Base-by-base conservation (phyloP, 2,329 filamentous ascomycete genomes). In the Calonectria ilicicola region DNA sequence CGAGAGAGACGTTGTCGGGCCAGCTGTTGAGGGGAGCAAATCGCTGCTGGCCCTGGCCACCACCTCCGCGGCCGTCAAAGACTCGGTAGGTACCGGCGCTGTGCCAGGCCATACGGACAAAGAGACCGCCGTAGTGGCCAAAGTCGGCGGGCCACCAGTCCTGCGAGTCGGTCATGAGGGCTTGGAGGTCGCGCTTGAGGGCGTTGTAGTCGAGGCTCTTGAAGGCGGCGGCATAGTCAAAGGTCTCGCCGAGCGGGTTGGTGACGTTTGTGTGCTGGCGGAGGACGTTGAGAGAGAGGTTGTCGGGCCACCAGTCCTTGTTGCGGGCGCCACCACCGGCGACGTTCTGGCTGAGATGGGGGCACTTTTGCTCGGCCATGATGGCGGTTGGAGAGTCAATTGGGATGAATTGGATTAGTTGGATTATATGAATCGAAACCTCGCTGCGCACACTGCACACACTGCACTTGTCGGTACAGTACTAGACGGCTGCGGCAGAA, bases 91-190 rank as follows among this genome's bases (percentile, higher is more conserved):
- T 96, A 73, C 94, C 94, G 58, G 93, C 90, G 76, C 91, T 91
- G 88, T 95, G 94, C 94, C 94, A 96, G 73, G 93, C 92, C 92
- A 95, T 91, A 72, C 94, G 93, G 82, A 96, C 89, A 84, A 96
- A 95, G 46, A 95, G 89, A 84, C 93, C 93, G 77, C 93, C 94
- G 78, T 95, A 96, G 88, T 95, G 93, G 72, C 93, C 93, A 80
- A 94, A 95, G 83, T 96, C 94, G 49, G 94, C 94, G 1, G 94
- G 94, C 94, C 94, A 96, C 90, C 90, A 95, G 51, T 94, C 91
- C 85, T 95, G 91, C 7, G 93, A 95, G 82, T 95, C 91, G 69
- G 93, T 95, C 93, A 95, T 93, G 79, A 95, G 81, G 38, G 86
- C 87, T 26, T 85, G 79, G 19, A 96, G 84, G 81, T 96, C 94